Percentiles rank a stretch among this genome's conserved stretches.
These are phyloP conservation scores for Neurospora crassa DNA, from an alignment of 2,329 filamentous ascomycete species.

Conservation along the genomic window DNA sequence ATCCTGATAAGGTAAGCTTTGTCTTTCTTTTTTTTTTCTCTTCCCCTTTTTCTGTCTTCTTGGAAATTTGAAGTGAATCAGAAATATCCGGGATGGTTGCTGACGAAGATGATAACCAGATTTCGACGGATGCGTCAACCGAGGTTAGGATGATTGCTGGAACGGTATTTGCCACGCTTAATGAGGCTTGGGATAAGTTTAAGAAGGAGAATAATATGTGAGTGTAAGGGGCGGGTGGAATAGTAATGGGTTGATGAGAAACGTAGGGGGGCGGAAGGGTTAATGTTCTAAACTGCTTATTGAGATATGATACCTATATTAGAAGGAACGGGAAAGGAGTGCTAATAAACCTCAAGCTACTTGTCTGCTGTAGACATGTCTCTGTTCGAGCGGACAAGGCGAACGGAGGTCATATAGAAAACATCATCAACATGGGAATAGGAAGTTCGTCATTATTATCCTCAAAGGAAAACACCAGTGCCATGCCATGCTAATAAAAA, in stretches of 20 bases:
- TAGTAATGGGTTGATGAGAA: background rate
- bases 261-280: background rate
- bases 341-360: background rate
- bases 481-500: background rate
- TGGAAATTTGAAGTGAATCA: no score
- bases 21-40: no score
- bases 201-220: slow-evolving; percentile 58
- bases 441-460: background rate
- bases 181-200: slow-evolving; percentile 67
- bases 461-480: background rate
- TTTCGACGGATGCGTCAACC: slow-evolving; percentile 54
- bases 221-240: slow-evolving; percentile 7
- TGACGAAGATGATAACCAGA: slow-evolving; percentile 28
- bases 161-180: slow-evolving; percentile 57
- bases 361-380: background rate
- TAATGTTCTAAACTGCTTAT: background rate
- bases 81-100: background rate
- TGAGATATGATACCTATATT: background rate
- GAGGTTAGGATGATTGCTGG: slow-evolving; percentile 58
- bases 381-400: background rate
- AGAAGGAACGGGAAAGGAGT: background rate
- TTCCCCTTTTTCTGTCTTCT: no score
- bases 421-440: no score
- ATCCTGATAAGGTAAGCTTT: slow-evolving; percentile 85
- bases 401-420: background rate